A percentile compares a stretch with the other conserved stretches of the same genome.
These are phyloP conservation scores for Pyrus pyrifolia DNA, from an alignment of 306 rosid species.

Conservation along the genomic window DNA sequence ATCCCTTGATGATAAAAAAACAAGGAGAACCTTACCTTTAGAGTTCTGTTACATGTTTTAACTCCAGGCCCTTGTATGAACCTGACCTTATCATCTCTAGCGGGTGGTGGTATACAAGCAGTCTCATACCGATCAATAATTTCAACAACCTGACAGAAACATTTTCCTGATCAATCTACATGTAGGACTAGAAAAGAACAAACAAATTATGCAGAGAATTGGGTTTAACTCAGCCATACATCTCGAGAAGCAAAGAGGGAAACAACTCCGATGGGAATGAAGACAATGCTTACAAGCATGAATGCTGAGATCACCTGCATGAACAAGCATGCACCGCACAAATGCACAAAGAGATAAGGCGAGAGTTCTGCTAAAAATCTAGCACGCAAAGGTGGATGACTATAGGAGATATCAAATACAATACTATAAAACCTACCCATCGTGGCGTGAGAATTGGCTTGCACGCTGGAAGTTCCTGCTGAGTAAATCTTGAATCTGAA, in stretches of 20 bases:
- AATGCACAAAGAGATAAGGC: not conserved
- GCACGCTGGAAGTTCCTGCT: slow-evolving; percentile 99
- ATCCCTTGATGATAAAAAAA: not conserved
- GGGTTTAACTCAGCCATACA: slow-evolving; percentile 33
- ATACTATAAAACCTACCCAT: slow-evolving; percentile 44
- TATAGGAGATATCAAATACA: not conserved
- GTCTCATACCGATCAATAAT: slow-evolving; percentile 69
- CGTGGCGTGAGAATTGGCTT: slow-evolving; percentile 94
- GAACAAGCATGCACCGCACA: not conserved
- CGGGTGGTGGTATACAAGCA: slow-evolving; percentile 36
- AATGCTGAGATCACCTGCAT: slow-evolving; percentile 87
- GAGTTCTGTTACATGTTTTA: slow-evolving; percentile 41
- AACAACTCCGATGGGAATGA: slow-evolving; percentile 87
- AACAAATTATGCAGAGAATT: not conserved
- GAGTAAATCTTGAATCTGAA: slow-evolving; percentile 90
- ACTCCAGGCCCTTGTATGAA: slow-evolving; percentile 43
- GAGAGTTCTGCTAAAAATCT: not conserved
- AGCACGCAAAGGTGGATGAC: not conserved
- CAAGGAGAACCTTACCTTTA: slow-evolving; percentile 37
- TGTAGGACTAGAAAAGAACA: slow-evolving; percentile 6
- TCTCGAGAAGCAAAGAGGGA: slow-evolving; percentile 75
- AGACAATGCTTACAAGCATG: slow-evolving; percentile 67
- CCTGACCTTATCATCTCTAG: slow-evolving; percentile 35
- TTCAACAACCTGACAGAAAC: slow-evolving; percentile 70
- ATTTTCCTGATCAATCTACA: slow-evolving; percentile 23